These are phyloP conservation scores for Novymonas esmeraldas DNA, from an alignment of 208 protist species.

Conservation along the genomic window DNA sequence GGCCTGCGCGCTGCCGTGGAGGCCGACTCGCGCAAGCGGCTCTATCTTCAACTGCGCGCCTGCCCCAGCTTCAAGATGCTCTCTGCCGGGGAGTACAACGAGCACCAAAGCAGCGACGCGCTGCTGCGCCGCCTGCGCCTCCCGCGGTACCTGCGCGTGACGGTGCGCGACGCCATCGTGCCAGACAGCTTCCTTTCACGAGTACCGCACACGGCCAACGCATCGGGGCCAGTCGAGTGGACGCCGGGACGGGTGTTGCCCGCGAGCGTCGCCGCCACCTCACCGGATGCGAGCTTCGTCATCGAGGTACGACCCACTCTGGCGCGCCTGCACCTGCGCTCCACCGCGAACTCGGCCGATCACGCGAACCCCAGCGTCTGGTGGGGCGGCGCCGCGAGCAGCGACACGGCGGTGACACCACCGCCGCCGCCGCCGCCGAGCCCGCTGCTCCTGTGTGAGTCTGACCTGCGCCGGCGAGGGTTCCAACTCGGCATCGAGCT, in stretches of 20 bases:
- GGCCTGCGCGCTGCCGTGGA: conserved; percentile 48
- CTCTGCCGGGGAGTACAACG: conserved; percentile 77
- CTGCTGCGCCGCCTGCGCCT: conserved; percentile 61
- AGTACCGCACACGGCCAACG: not conserved
- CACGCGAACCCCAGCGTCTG: not conserved
- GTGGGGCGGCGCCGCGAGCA: no score
- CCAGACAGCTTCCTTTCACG: conserved; percentile 62
- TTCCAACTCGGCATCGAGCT: conserved; percentile 86
- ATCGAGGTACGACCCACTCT: conserved; percentile 79
- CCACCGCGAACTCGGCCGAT: conserved; percentile 20
- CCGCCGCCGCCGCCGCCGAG: conserved; percentile 13
- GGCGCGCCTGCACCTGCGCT: conserved; percentile 75
- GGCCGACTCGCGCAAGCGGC: conserved; percentile 44
- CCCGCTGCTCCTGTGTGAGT: conserved; percentile 79
- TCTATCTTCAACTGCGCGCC: conserved; percentile 64
- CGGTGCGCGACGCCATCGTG: conserved; percentile 50
- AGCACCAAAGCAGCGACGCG: conserved; percentile 72
- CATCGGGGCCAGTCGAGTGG: not conserved
- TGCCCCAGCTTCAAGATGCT: conserved; percentile 85
- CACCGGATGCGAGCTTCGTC: conserved; percentile 55
- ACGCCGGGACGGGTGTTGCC: not conserved
- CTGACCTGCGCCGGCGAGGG: conserved; percentile 57
- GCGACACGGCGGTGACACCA: not conserved
- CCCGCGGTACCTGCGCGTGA: conserved; percentile 74
- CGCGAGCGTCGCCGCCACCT: conserved; percentile 3